Percentiles rank a stretch among this genome's conserved stretches.
These are phyloP conservation scores for Daedaleopsis nitida DNA, from an alignment of 768 basidiomycete species.

Conservation along the genomic window DNA sequence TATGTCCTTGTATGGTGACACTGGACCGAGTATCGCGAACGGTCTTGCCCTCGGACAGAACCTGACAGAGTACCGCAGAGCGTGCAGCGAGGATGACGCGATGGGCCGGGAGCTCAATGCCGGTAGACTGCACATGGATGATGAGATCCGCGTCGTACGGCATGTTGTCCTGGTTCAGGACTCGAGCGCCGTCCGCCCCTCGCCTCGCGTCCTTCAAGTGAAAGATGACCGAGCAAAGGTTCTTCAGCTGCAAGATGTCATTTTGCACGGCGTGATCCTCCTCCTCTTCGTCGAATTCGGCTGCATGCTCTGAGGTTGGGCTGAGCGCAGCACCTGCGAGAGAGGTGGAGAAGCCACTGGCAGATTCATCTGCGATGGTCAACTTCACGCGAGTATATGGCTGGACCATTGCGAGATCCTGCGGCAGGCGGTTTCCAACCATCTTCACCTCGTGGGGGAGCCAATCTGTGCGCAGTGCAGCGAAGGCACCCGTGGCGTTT, in stretches of 20 bases:
- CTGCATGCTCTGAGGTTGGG: not conserved
- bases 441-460: conserved; percentile 55
- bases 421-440: conserved; percentile 55
- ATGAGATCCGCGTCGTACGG: conserved; percentile 65
- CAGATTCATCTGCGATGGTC: not conserved
- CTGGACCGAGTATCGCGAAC: conserved; percentile 34
- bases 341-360: not conserved
- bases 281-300: conserved; percentile 24
- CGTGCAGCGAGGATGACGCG: conserved; percentile 66
- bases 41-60: conserved; percentile 40
- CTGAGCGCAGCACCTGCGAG: not conserved
- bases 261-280: conserved; percentile 35
- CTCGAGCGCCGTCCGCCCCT: conserved; percentile 2
- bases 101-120: conserved; percentile 60
- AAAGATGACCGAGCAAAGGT: conserved; percentile 21
- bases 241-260: conserved; percentile 36
- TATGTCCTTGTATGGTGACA: conserved; percentile 33
- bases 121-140: conserved; percentile 46
- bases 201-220: conserved; percentile 15
- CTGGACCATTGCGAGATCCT: conserved; percentile 66
- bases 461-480: conserved; percentile 78
- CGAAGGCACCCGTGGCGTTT: conserved; percentile 82
- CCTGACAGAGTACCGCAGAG: conserved; percentile 43
- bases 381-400: conserved; percentile 50
- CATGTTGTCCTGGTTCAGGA: not conserved